phyloP scores from a whole-genome alignment of 768 basidiomycete genomes.

The Auricularia auricula-judae region DNA sequence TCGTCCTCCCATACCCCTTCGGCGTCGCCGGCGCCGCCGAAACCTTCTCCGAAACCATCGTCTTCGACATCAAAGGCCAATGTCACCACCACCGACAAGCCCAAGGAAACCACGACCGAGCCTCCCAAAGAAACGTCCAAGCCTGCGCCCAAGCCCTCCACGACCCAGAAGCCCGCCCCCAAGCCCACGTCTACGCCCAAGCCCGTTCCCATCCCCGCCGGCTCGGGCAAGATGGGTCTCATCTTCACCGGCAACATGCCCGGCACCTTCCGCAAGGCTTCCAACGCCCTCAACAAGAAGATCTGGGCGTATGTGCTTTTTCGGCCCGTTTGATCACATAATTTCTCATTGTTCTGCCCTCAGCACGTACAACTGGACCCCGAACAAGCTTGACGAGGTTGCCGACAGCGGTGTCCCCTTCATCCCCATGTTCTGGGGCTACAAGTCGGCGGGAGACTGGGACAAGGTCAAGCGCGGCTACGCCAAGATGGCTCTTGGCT shows the following conservation, averaged over 20 bases:
- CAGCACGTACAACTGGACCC: not conserved
- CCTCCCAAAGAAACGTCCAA: too few relatives aligned
- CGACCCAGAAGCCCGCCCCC: not conserved
- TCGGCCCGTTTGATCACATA: not conserved
- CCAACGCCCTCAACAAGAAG: not conserved
- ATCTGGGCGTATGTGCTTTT: not conserved
- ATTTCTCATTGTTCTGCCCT: not conserved
- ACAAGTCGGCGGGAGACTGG: not conserved
- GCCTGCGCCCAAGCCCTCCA: not conserved
- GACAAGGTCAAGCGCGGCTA: not conserved
- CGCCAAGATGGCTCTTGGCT: not conserved
- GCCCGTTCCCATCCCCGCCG: not conserved
- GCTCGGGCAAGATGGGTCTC: not conserved
- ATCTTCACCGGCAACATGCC: not conserved
- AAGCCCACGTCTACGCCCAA: not conserved
- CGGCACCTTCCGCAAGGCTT: not conserved
- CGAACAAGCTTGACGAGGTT: not conserved
- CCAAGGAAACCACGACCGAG: not conserved
- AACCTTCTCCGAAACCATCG: not conserved
- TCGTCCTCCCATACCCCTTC: not conserved
- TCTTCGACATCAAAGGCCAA: not conserved
- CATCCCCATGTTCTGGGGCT: slow-evolving; percentile 1
- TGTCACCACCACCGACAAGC: not conserved
- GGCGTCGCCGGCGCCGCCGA: not conserved
- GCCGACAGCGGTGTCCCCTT: not conserved